Conservation (phyloP, 495 filamentous ascomycete genomes). For the Diplogelasinospora grovesii region DNA sequence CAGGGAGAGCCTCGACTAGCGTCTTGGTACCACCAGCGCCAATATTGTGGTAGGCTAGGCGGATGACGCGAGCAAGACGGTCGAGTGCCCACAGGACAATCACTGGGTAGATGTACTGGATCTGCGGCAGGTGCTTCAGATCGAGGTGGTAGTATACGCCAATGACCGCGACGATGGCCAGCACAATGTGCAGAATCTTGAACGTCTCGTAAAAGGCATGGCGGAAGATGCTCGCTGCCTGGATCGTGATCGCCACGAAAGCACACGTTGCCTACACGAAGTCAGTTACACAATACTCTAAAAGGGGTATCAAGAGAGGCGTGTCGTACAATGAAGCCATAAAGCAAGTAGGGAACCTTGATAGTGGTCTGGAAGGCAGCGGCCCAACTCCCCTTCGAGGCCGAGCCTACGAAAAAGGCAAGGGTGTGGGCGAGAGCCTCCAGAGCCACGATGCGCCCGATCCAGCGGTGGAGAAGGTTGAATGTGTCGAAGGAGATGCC, state of each 20-base stretch:
- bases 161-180: constrained; percentile 55
- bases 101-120: constrained; percentile 53
- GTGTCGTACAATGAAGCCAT: constrained; percentile 49
- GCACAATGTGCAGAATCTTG: constrained; percentile 68
- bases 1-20: constrained; percentile 57
- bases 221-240: constrained; percentile 68
- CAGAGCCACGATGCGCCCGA: constrained; percentile 64
- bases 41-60: constrained; percentile 60
- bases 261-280: constrained; percentile 45
- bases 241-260: constrained; percentile 58
- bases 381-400: constrained; percentile 37
- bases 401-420: constrained; percentile 32
- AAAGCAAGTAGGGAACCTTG: constrained; percentile 35
- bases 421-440: constrained; percentile 58
- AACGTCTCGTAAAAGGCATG: constrained; percentile 92
- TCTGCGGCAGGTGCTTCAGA: constrained; percentile 53
- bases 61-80: constrained; percentile 48
- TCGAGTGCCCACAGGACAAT: constrained; percentile 62
- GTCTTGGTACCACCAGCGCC: constrained; percentile 53
- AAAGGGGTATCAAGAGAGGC: not conserved
- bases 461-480: constrained; percentile 76
- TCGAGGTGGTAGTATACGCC: constrained; percentile 65
- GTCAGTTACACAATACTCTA: constrained; percentile 12
- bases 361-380: constrained; percentile 32
- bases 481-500: constrained; percentile 69